phyloP scores from a whole-genome alignment of 2,329 filamentous ascomycete genomes.

The Ophiostoma piceae region DNA sequence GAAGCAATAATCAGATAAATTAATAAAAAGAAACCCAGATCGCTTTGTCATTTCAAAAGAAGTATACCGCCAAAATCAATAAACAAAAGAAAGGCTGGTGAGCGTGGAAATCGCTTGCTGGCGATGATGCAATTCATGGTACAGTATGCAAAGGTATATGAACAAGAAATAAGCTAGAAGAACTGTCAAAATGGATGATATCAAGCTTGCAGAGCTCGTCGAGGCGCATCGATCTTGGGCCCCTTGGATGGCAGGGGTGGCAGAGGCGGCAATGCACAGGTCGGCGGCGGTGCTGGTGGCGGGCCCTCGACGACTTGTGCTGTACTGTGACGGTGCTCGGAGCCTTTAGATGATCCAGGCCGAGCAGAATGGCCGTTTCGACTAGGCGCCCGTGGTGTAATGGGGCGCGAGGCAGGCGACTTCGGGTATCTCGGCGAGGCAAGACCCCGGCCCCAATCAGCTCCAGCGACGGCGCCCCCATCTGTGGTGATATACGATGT shows the following conservation, averaged over 20 bases:
- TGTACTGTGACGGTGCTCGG: neutral
- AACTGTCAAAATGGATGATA: too few species aligned
- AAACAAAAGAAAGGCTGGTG: neutral
- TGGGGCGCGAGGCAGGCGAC: neutral
- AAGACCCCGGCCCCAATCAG: neutral
- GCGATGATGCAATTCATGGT: neutral
- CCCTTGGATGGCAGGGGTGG: constrained; percentile 16
- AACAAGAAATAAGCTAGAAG: neutral
- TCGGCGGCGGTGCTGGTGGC: constrained; percentile 52
- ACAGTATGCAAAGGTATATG: neutral
- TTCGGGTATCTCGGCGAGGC: neutral
- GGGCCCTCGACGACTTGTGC: constrained; percentile 41
- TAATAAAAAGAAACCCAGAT: too few species aligned
- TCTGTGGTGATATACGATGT: constrained; percentile 40
- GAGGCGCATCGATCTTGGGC: neutral
- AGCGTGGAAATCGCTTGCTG: neutral
- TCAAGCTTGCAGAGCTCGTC: neutral
- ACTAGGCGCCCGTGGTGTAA: neutral
- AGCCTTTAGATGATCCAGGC: neutral
- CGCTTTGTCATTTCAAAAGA: too few species aligned
- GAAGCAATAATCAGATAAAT: too few species aligned
- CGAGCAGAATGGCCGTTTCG: neutral
- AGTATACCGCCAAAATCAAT: too few species aligned
- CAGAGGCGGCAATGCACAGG: constrained; percentile 48
- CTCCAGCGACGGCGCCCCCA: constrained; percentile 44